Evolutionary conservation across 1,284 basidiomycete species (phyloP).

Genomic region (Sphaerobolus stellatus): DNA sequence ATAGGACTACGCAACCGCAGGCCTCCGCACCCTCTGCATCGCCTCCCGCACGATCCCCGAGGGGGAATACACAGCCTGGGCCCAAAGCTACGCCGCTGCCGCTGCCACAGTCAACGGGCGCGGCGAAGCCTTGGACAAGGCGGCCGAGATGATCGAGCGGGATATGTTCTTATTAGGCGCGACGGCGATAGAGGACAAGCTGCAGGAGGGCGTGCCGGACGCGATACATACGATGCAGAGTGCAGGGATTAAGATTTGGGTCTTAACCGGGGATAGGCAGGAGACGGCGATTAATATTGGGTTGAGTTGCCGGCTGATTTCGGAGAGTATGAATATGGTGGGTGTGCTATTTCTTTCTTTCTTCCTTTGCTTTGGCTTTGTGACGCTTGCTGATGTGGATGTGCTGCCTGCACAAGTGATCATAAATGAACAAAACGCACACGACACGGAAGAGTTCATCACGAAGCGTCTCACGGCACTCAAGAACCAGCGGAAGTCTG

Average conservation of each 20-base stretch:
- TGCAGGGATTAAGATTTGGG: slow-evolving; percentile 99
- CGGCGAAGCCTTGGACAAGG: slow-evolving; percentile 90
- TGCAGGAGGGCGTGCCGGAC: slow-evolving; percentile 98
- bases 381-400: too few species aligned
- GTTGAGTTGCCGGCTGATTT: slow-evolving; percentile 93
- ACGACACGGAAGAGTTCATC: slow-evolving; percentile 84
- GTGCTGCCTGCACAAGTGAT: slow-evolving; percentile 81
- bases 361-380: too few species aligned
- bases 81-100: slow-evolving; percentile 84
- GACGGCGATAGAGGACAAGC: slow-evolving; percentile 97
- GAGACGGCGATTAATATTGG: slow-evolving; percentile 99
- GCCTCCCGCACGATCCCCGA: slow-evolving; percentile 91
- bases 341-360: too few species aligned
- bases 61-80: slow-evolving; percentile 90
- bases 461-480: slow-evolving; percentile 88
- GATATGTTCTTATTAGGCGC: slow-evolving; percentile 92
- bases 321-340: slow-evolving; percentile 98
- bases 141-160: slow-evolving; percentile 94
- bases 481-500: slow-evolving; percentile 86
- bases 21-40: slow-evolving; percentile 94
- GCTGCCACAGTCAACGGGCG: slow-evolving; percentile 91
- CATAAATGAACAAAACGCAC: slow-evolving; percentile 87
- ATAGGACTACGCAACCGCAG: slow-evolving; percentile 97
- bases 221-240: slow-evolving; percentile 97
- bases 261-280: slow-evolving; percentile 95